These are phyloP conservation scores for Neonectria magnoliae DNA, from an alignment of 2,329 filamentous ascomycete genomes.

Conservation along the genomic window DNA sequence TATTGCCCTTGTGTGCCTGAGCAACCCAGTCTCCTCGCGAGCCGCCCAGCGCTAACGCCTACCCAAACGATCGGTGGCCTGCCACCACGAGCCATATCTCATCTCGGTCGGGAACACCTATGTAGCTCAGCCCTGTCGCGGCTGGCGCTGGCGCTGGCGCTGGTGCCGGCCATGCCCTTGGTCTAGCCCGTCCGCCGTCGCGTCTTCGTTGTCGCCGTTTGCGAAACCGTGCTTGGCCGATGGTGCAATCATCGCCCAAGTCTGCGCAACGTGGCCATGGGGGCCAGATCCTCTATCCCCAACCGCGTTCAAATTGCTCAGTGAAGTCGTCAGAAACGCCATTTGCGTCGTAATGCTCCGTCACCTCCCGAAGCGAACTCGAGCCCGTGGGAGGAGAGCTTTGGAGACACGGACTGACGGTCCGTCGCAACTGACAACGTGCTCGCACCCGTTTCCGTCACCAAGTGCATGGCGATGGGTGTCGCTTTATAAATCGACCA, in stretches of 20 bases:
- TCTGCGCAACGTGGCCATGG: conserved; percentile 34
- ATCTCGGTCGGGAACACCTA: conserved; percentile 20
- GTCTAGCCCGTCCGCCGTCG: not conserved
- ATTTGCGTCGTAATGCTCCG: not conserved
- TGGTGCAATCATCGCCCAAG: conserved; percentile 35
- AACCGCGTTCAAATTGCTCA: conserved; percentile 7
- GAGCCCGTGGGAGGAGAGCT: not conserved
- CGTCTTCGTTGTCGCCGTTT: conserved; percentile 10
- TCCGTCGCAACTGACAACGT: not conserved
- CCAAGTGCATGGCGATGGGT: conserved; percentile 2
- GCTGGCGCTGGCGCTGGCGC: not conserved
- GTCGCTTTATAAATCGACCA: conserved; percentile 3
- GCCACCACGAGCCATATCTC: conserved; percentile 24
- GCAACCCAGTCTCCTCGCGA: conserved; percentile 20
- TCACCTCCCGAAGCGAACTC: not conserved
- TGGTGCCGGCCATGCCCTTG: conserved; percentile 8
- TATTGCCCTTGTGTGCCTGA: conserved; percentile 20
- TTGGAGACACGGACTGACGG: not conserved
- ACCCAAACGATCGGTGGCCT: conserved; percentile 20
- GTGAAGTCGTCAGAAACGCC: conserved; percentile 12
- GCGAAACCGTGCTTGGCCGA: conserved; percentile 14
- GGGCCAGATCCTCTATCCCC: conserved; percentile 6
- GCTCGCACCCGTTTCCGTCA: conserved; percentile 1
- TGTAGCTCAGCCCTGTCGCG: conserved; percentile 23
- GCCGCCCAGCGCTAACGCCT: conserved; percentile 4